Percentiles rank a stretch among this genome's conserved stretches.
These are phyloP conservation scores for Panicum miliaceum DNA, from an alignment of 176 grass and related monocot genomes.

Conservation along the genomic window DNA sequence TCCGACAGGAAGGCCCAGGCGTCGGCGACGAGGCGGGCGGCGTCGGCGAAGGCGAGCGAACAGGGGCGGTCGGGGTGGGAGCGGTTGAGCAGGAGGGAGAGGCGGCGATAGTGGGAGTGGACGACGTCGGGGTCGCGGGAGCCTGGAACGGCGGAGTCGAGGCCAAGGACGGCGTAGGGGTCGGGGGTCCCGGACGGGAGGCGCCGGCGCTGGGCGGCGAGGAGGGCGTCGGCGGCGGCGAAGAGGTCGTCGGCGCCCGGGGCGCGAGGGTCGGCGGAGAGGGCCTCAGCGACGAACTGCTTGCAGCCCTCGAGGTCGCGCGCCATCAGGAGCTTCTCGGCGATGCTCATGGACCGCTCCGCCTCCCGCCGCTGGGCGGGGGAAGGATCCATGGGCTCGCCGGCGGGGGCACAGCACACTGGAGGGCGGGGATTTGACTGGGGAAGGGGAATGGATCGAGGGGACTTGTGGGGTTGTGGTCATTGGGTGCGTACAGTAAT, in stretches of 20 bases:
- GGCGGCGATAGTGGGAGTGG: conserved; percentile 27
- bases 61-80: conserved; percentile 34
- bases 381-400: conserved; percentile 31
- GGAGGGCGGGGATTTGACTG: conserved; percentile 16
- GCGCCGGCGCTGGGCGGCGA: conserved; percentile 19
- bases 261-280: conserved; percentile 47
- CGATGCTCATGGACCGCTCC: conserved; percentile 10
- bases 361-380: conserved; percentile 8
- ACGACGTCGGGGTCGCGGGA: conserved; percentile 54
- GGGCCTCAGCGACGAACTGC: conserved; percentile 24
- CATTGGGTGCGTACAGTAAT: background rate
- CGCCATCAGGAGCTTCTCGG: conserved; percentile 39
- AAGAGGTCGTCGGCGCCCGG: conserved; percentile 64
- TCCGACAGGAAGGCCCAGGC: conserved; percentile 35
- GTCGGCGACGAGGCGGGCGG: conserved; percentile 30
- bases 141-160: conserved; percentile 43
- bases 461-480: background rate
- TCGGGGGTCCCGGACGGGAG: background rate
- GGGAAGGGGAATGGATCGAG: background rate
- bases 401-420: background rate
- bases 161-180: conserved; percentile 37
- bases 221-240: conserved; percentile 40
- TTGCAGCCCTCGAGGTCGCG: conserved; percentile 37
- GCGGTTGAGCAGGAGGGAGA: conserved; percentile 34
- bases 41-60: conserved; percentile 32